phyloP scores from a whole-genome alignment of 1,139 yeast species.

The Pichia sp. region DNA sequence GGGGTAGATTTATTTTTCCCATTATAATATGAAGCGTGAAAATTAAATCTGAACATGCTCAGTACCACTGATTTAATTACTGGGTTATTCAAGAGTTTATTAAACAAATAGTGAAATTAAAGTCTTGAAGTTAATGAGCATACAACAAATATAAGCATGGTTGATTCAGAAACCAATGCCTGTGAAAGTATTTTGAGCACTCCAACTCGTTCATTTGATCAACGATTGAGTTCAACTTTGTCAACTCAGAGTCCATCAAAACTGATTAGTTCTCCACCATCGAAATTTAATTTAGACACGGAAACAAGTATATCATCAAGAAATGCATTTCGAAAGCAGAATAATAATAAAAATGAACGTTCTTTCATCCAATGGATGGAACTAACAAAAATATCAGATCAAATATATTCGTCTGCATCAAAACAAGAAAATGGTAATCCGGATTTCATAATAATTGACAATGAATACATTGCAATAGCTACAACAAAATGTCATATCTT shows the following conservation, averaged over 20 bases:
- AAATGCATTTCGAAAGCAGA: not conserved
- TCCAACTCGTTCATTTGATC: slow-evolving; percentile 8
- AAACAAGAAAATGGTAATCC: slow-evolving; percentile 44
- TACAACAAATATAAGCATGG: not conserved
- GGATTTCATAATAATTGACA: slow-evolving; percentile 41
- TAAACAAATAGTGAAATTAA: too few relatives aligned
- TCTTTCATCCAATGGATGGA: slow-evolving; percentile 33
- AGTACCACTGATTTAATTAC: too few relatives aligned
- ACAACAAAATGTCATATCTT: slow-evolving; percentile 54
- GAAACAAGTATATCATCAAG: not conserved
- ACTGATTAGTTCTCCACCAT: too few relatives aligned
- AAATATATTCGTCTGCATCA: slow-evolving; percentile 35
- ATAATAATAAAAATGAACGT: not conserved
- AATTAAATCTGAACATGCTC: too few relatives aligned
- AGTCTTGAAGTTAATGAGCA: too few relatives aligned
- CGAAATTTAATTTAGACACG: not conserved
- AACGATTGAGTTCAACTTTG: slow-evolving; percentile 11
- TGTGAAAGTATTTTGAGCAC: not conserved
- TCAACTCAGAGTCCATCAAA: slow-evolving; percentile 5
- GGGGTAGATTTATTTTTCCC: too few relatives aligned
- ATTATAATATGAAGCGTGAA: too few relatives aligned
- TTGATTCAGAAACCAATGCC: not conserved
- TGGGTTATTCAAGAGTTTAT: too few relatives aligned
- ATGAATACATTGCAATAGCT: slow-evolving; percentile 50
- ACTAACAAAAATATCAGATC: slow-evolving; percentile 36